Evolutionary conservation across 306 rosid genomes (phyloP).

Genomic region (Vigna unguiculata): DNA sequence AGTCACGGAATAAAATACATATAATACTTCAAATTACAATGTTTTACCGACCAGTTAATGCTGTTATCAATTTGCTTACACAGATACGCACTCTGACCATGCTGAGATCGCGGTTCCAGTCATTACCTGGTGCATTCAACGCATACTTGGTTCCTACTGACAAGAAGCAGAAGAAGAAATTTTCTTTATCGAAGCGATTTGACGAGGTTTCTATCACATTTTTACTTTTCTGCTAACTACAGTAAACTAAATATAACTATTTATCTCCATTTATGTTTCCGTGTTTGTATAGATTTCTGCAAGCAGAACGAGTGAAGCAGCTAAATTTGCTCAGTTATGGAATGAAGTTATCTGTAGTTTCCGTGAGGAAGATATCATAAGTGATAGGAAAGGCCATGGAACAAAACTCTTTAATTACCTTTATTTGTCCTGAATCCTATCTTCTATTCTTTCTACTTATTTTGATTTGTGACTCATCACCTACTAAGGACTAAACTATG

Average conservation of each 20-base stretch:
- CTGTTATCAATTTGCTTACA: constrained; percentile 39
- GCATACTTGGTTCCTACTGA: constrained; percentile 92
- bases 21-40: constrained; percentile 22
- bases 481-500: constrained; percentile 44
- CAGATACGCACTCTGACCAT: constrained; percentile 95
- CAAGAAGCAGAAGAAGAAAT: constrained; percentile 71
- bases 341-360: constrained; percentile 96
- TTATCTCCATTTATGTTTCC: constrained; percentile 41
- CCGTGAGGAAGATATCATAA: constrained; percentile 94
- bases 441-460: constrained; percentile 42
- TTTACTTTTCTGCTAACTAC: constrained; percentile 33
- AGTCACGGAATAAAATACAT: constrained; percentile 25
- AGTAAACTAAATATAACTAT: constrained; percentile 30
- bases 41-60: constrained; percentile 27
- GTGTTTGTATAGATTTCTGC: constrained; percentile 67
- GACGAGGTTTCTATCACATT: constrained; percentile 69
- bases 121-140: constrained; percentile 97
- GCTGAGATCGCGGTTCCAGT: constrained; percentile 95
- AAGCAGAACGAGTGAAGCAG: constrained; percentile 96
- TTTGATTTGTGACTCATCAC: constrained; percentile 35
- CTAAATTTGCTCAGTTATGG: constrained; percentile 97
- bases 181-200: constrained; percentile 83
- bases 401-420: constrained; percentile 38
- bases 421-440: constrained; percentile 31
- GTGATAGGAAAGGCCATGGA: constrained; percentile 76